Evolutionary conservation across 495 filamentous ascomycete genomes (phyloP), one percentile per base, ranked within the genome.

Genomic region (Daldinia concentrica): DNA sequence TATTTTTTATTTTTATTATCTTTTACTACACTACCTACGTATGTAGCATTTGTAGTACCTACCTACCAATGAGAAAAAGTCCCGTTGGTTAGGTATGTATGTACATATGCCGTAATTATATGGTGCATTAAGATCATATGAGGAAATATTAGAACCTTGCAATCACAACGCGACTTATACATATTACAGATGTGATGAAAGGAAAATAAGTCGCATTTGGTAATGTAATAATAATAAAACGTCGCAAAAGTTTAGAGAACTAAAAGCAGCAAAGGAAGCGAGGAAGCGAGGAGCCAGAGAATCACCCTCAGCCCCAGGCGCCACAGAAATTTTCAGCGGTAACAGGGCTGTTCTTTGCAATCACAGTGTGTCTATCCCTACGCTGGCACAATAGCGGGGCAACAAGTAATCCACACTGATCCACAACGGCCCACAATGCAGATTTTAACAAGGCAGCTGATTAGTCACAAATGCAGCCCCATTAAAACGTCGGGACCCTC

Each of bases 371-470:
- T 68, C 57, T 64, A 64, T 68, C 50, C 56, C 55, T 66, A 73
- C 58, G 62, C 43, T 73, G 71, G 71, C 71, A 69, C 27, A 58
- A 68, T 52, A 58, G 71, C 52, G 65, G 65, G 43, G 30, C 43
- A 12, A 14, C 12, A 1, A 12, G 19, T 19, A 9, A 48, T 22
- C 43, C 41, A 34, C 11, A n/a, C 1, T 17, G 32, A 19, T 30
- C 69, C 69, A 64, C 58, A 55, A 17, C 0, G 15, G 30, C 58
- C 75, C 75, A 75, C 73, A 55, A 39, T n/a, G 43, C 68, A 69
- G 75, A 77, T 76, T 74, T 74, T 68, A 77, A 66, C 67, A 68
- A 43, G 70, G 58, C 75, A 75, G 73, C 73, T 77, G 75, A 77
- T 77, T 77, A 77, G 75, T 75, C 75, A 71, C 74, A 74, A 72